Base-by-base conservation (phyloP, 768 basidiomycete species). In the Scleroderma bovista region DNA sequence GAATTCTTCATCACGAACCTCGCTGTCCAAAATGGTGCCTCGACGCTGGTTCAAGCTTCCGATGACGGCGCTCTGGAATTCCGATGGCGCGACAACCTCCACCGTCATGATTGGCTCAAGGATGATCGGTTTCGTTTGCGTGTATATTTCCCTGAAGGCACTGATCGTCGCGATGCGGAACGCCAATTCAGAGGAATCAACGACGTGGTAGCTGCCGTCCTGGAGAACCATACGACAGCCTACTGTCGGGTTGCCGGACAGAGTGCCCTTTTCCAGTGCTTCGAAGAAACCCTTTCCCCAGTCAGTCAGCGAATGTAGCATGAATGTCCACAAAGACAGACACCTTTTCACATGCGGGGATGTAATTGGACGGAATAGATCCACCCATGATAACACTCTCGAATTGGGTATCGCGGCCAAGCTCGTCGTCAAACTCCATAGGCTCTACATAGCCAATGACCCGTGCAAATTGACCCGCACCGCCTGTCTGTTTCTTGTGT, bases 101-200 rank as follows among this genome's bases (percentile, higher is more conserved):
- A 99, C 95, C 15, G 81, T 89, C 95, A 99, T 99, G 70, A 98
- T 86, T n/a, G 95, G 95, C 65, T 99, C 95, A 36, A 99, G 72
- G 49, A 99, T 86, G 46, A 91, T 84, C 0, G 91, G 84, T 46
- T 73, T 74, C 40, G 90, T 84, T 55, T 77, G 77, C 55, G 75
- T 74, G 75, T 88, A 98, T 4, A 85, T 83, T 60, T 98, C 95
- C 47, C 89, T 81, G 78, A 97, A 94, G 1, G 93, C 94, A 47
- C 92, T 88, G 36, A 95, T 85, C 6, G 90, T 84, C 6, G 91
- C 89, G 32, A 93, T 76, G 39, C 92, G 77, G 80, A 98, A 99
- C 36, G 96, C 94, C 58, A 97, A 70, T 66, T 98, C 96, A 48
- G 90, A 93, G 23, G 96, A 99, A 75, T 98, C 96, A 58, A 95